Evolutionary conservation across 1,139 yeast genomes (phyloP), one percentile per base, ranked within the genome.

Genomic region (Hemisphaericaspora subhashii): DNA sequence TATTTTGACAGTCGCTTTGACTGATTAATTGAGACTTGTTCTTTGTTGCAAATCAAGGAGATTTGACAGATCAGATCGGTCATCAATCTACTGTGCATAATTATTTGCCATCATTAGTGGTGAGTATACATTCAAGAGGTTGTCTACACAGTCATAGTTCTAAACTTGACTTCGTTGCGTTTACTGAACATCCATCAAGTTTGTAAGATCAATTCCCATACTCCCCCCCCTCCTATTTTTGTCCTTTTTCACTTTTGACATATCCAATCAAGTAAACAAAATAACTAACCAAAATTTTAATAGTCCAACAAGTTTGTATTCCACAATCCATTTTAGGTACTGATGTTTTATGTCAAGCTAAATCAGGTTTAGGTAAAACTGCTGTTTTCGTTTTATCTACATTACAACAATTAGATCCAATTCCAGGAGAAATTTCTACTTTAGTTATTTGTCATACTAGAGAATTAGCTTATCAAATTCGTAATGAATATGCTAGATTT

Each of bases 321-420:
- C 98, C 98, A 43, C 98, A 92, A 72, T 87, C 98, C 42, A 89
- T 92, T 58, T 85, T 92, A 58, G 98, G 98, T 62, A 90, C 96
- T 48, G 98, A 92, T 62, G 98, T 92, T 45, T 74, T 92, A 53
- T 92, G 98, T 74, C 98, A 92, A 75, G 98, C 98, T 66, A 92
- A 92, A 76, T 92, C 98, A 35, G 98, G 98, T 83, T 79, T 92
- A 55, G 98, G 98, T 83, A 92, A 92, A 69, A 92, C 98, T 43
- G 98, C 98, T 37, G 98, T 92, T 45, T 92, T 92, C 57, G 98
- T 92, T 43, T 77, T 92, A 59, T 88, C 97, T 18, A 90, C 98
- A 44, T 78, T 92, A 61, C 98, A 92, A 70, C 98, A 92, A 72
- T 79, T 92, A 59, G 98, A 92, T 60, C 98, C 98, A 38, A 89